Base-by-base conservation (phyloP, 768 basidiomycete genomes). In the Leucocoprinus leucothites region DNA sequence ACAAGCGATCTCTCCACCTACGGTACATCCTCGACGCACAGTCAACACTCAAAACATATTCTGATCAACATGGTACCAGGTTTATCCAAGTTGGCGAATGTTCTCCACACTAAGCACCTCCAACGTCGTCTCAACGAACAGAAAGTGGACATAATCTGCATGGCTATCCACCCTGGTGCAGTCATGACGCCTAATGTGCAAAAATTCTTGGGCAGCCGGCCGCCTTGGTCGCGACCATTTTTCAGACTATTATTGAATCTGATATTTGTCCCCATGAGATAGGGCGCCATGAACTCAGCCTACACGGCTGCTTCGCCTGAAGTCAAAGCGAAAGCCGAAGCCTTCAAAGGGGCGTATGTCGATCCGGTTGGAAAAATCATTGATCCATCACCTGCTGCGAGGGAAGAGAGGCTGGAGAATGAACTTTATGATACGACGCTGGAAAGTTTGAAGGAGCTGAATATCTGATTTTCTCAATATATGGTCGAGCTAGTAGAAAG, bases 21-120 rank as follows among this genome's bases (percentile, higher is more conserved):
- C 52, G 60, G 75, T 76, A 59, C 16, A 63, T 53, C n/a, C 45
- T 41, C n/a, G 19, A 28, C 28, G n/a, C 31, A 5, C 24, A 14
- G 45, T 9, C 13, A 9, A 14, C 31, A 31, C 31, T n/a, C n/a
- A n/a, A 31, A 31, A 31, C 31, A 11, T 31, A 11, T 31, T 11
- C 11, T 31, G 5, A 5, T 11, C 11, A 11, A 31, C 6, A 31
- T 31, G 31, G 11, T 31, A 5, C 25, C n/a, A 85, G 85, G 63
- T 0, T 64, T 73, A 31, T 70, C 79, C 44, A 86, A 86, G 62
- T 65, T 85, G n/a, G 74, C 77, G 14, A 73, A 71, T 45, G 65
- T 79, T 19, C 70, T 84, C 11, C 82, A 74, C 57, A 76, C 74
- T 1, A 75, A 71, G 21, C 73, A 78, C 57, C 66, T 86, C 11